Evolutionary conservation across 768 basidiomycete species (phyloP), one percentile per base, ranked within the genome.

Genomic region (Inosperma sp.): DNA sequence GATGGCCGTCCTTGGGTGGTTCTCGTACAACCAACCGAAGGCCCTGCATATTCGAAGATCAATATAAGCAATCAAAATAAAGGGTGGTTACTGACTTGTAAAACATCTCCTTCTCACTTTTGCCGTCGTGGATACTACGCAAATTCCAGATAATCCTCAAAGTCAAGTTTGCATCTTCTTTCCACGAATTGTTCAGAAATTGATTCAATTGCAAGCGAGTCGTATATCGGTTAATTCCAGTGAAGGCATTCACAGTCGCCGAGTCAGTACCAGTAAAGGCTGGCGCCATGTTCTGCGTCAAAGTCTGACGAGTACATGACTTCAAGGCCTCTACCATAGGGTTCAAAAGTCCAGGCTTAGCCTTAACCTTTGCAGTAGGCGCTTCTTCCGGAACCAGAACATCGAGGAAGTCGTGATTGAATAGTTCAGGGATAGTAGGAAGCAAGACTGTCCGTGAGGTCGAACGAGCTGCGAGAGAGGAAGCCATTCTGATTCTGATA

Each of bases 1-100:
- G 39, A 89, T 80, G 2, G 85, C 82, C 0, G 86, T 87, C 3
- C 82, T 75, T 2, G 85, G 84, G 52, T 88, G 84, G 4, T 84
- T 69, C 5, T 81, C 66, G 60, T 80, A 84, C 1, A 88, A 70
- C 85, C 85, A 87, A 12, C 81, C 83, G 41, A 79, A 84, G 4
- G 78, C 74, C 10, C 78, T 46, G 4, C 21, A n/a, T 16, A 43
- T 7, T 45, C 16, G 22, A 33, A n/a, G 34, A 33, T 3, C 77
- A 51, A 13, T 27, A 12, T 34, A 17, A 53, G 21, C 29, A 14
- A 22, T 29, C 47, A 34, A 45, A 35, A 14, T 30, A 23, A 10
- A 22, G 34, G 13, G 16, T 21, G 12, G 33, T n/a, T 33, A n/a
- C 64, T 46, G 10, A 46, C 44, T 33, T 69, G 62, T 85, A 86